phyloP scores from a whole-genome alignment of 768 basidiomycete genomes.

The Chlorophyllum brunneum region DNA sequence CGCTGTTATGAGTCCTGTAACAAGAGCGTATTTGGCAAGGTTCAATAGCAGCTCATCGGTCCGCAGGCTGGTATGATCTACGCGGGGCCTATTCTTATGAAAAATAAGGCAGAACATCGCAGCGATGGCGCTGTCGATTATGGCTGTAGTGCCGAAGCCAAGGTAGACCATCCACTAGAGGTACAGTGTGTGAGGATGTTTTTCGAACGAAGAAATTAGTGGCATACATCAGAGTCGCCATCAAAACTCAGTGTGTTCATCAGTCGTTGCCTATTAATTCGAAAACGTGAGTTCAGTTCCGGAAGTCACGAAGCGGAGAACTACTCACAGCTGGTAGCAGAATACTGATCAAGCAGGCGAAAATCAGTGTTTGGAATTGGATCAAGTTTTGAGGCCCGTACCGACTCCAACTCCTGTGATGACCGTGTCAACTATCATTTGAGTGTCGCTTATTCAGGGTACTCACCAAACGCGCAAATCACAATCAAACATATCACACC shows the following conservation, averaged over 20 bases:
- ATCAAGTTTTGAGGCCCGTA: not conserved
- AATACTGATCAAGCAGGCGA: not conserved
- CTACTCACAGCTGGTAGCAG: constrained; percentile 1
- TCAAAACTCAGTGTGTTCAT: not conserved
- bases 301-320: not conserved
- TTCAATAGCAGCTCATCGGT: constrained; percentile 24
- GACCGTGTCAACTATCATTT: not conserved
- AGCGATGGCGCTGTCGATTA: constrained; percentile 29
- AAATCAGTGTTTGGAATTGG: not conserved
- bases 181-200: too few species aligned
- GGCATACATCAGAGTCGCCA: not conserved
- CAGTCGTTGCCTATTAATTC: not conserved
- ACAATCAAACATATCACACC: not conserved
- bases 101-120: constrained; percentile 30
- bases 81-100: constrained; percentile 20
- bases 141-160: constrained; percentile 27
- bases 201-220: not conserved
- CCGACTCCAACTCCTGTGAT: not conserved
- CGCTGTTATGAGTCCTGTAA: constrained; percentile 29
- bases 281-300: not conserved
- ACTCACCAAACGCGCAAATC: not conserved
- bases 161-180: constrained; percentile 29
- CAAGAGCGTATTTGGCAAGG: constrained; percentile 28
- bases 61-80: constrained; percentile 2
- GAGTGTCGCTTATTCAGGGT: not conserved